Percentiles rank a stretch among this genome's conserved stretches.
phyloP scores from a whole-genome alignment of 371 early-diverging fungal genomes.

The Zychaea mexicana region DNA sequence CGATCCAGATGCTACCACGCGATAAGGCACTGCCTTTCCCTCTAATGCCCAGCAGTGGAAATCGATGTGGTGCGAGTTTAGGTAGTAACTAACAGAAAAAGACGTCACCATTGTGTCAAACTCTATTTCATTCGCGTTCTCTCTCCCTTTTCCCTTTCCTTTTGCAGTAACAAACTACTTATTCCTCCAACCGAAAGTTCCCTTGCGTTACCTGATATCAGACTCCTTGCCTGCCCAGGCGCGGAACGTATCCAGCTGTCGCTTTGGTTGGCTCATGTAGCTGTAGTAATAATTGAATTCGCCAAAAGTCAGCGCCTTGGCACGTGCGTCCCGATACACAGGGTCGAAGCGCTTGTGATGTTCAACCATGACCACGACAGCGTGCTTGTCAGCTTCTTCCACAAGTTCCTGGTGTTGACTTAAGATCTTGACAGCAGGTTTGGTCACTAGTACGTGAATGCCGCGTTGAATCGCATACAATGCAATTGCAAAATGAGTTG shows the following conservation, averaged over 20 bases:
- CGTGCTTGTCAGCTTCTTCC: slow-evolving; percentile 34
- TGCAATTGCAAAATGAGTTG: slow-evolving; percentile 50
- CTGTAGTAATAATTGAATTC: slow-evolving; percentile 49
- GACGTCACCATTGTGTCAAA: not conserved
- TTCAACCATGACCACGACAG: slow-evolving; percentile 47
- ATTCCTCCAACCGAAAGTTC: not conserved
- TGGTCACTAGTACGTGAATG: slow-evolving; percentile 51
- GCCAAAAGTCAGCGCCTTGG: slow-evolving; percentile 28
- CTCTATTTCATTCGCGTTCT: not conserved
- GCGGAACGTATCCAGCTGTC: slow-evolving; percentile 50
- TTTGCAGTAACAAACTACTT: not conserved
- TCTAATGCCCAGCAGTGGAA: slow-evolving; percentile 46
- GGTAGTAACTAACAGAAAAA: slow-evolving; percentile 27
- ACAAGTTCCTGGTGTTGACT: slow-evolving; percentile 40
- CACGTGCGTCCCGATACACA: slow-evolving; percentile 35
- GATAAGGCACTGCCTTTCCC: slow-evolving; percentile 36
- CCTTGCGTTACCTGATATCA: slow-evolving; percentile 35
- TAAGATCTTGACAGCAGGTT: slow-evolving; percentile 50
- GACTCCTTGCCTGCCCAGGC: slow-evolving; percentile 52
- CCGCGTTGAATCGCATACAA: slow-evolving; percentile 45
- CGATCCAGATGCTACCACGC: slow-evolving; percentile 39
- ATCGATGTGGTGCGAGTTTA: slow-evolving; percentile 59
- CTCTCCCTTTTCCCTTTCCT: not conserved
- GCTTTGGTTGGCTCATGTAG: slow-evolving; percentile 57
- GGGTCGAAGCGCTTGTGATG: slow-evolving; percentile 59